These are phyloP conservation scores for Sphaerulina vaccinii DNA, from an alignment of 2,329 filamentous ascomycete genomes.

Conservation along the genomic window DNA sequence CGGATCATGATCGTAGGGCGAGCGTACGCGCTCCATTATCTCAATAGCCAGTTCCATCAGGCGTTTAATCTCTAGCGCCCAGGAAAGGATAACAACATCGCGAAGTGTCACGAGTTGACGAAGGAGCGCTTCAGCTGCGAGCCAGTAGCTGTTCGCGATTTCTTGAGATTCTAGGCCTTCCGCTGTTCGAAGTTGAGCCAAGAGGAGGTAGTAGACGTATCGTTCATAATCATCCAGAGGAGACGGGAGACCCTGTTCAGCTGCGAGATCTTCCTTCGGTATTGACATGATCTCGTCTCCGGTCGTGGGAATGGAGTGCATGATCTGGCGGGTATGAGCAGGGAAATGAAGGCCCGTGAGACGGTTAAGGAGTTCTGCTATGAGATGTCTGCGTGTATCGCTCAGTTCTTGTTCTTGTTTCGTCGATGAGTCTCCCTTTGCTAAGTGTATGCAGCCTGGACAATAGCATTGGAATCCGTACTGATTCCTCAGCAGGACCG, in stretches of 20 bases:
- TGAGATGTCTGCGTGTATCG: background rate
- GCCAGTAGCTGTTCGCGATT: conserved; percentile 13
- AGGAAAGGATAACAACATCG: conserved; percentile 10
- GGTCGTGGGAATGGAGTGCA: background rate
- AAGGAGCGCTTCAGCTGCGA: conserved; percentile 14
- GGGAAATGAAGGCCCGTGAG: conserved; percentile 1
- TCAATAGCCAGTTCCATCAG: conserved; percentile 17
- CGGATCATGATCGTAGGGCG: conserved; percentile 14
- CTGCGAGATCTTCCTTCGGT: background rate
- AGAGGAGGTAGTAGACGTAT: background rate
- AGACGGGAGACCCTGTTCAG: background rate
- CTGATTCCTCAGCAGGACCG: conserved; percentile 10
- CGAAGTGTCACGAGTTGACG: conserved; percentile 11
- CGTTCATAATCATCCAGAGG: background rate
- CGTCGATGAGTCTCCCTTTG: background rate
- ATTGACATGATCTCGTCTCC: background rate
- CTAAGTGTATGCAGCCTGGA: background rate
- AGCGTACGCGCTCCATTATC: conserved; percentile 8
- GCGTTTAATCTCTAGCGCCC: conserved; percentile 6
- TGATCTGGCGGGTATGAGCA: background rate
- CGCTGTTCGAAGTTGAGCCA: conserved; percentile 9
- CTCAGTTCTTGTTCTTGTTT: background rate
- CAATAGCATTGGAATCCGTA: conserved; percentile 19
- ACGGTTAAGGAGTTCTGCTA: conserved; percentile 1
- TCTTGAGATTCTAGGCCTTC: conserved; percentile 10